Conservation (phyloP, 768 basidiomycete species). For the Postia placenta region DNA sequence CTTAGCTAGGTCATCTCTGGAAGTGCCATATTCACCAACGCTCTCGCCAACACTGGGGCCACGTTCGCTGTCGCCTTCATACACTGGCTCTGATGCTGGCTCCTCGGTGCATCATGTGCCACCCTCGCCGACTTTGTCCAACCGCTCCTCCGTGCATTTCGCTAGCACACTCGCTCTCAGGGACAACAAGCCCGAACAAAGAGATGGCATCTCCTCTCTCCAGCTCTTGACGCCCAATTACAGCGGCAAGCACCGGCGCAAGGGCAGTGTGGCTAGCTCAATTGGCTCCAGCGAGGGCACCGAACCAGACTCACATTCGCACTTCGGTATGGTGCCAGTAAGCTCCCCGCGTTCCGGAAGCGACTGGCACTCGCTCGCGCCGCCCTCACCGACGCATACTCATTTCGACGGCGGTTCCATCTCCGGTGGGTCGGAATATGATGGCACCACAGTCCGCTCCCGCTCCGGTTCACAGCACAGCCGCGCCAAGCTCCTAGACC, state of each 20-base stretch:
- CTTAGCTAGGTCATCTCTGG: constrained; percentile 14
- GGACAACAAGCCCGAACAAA: constrained; percentile 60
- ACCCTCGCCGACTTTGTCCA: constrained; percentile 74
- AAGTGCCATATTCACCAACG: constrained; percentile 13
- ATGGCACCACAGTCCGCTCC: constrained; percentile 16
- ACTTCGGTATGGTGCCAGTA: constrained; percentile 16
- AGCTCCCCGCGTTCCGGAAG: constrained; percentile 27
- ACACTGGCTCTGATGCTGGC: constrained; percentile 36
- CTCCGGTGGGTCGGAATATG: constrained; percentile 20
- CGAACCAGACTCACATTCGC: constrained; percentile 24
- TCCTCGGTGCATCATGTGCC: constrained; percentile 34
- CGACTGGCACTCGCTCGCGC: constrained; percentile 28
- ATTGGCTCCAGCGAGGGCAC: constrained; percentile 46
- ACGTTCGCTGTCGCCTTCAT: constrained; percentile 25
- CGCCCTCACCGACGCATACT: constrained; percentile 29
- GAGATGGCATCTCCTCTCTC: constrained; percentile 45
- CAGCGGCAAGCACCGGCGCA: constrained; percentile 39
- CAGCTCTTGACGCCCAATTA: constrained; percentile 39
- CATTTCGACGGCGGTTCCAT: constrained; percentile 34
- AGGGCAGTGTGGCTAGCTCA: constrained; percentile 50
- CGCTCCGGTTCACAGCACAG: constrained; percentile 12
- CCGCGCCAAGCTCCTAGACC: constrained; percentile 10
- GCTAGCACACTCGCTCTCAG: constrained; percentile 51
- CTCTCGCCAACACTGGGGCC: constrained; percentile 5
- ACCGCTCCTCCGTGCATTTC: constrained; percentile 53